A percentile compares a stretch with the other conserved stretches of the same genome.
These are phyloP conservation scores for Entamoeba invadens DNA, from an alignment of 208 protist genomes.

Conservation along the genomic window DNA sequence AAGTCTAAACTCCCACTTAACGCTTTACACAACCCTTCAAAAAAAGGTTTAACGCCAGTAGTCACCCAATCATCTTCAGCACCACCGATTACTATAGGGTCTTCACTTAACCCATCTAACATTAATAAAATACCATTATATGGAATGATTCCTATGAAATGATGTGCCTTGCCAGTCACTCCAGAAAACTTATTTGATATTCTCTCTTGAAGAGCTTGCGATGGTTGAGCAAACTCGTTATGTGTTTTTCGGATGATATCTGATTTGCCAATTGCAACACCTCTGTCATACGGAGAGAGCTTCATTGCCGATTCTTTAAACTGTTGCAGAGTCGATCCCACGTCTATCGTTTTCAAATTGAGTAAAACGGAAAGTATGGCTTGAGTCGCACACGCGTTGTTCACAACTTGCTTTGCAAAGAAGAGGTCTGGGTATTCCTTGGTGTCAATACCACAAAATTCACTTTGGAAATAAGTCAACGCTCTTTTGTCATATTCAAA, in stretches of 20 bases:
- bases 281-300: background rate
- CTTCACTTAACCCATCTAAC: background rate
- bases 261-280: background rate
- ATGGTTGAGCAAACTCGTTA: background rate
- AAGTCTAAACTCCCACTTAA: background rate
- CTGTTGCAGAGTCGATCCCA: background rate
- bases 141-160: background rate
- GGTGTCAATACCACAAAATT: background rate
- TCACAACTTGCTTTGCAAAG: background rate
- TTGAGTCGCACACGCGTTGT: constrained; percentile 2
- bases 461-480: background rate
- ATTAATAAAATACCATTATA: constrained; percentile 1
- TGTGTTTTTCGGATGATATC: background rate
- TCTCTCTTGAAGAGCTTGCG: background rate
- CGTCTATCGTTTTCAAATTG: background rate
- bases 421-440: background rate
- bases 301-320: background rate
- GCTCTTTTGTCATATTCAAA: background rate
- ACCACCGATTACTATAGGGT: background rate
- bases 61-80: background rate
- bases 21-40: background rate
- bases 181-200: background rate
- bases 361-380: background rate
- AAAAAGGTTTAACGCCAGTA: background rate
- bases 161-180: background rate